Percentiles rank a stretch among this genome's conserved stretches.
These are phyloP conservation scores for Globisporangium polare DNA, from an alignment of 352 stramenopile genomes.

Conservation along the genomic window DNA sequence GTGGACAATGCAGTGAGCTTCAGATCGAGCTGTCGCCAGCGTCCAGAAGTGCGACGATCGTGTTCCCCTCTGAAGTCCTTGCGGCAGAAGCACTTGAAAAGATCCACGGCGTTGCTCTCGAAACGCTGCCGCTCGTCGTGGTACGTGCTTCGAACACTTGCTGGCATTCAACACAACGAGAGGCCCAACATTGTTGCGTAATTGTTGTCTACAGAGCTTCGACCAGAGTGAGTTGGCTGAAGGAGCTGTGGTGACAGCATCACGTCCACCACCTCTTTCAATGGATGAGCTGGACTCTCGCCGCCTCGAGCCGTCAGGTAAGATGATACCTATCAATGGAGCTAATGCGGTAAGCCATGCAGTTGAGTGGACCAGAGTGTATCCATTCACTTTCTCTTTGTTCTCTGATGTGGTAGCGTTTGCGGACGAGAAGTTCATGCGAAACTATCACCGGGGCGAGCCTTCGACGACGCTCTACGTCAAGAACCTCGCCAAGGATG, in stretches of 20 bases:
- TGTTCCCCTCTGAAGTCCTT: constrained; percentile 25
- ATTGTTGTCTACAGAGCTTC: neutral
- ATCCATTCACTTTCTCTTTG: neutral
- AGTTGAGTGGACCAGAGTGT: too few relatives aligned
- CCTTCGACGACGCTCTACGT: constrained; percentile 65
- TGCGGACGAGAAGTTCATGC: constrained; percentile 53
- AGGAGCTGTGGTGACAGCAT: neutral
- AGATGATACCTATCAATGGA: too few relatives aligned
- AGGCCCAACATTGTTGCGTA: neutral
- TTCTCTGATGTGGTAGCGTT: constrained; percentile 20
- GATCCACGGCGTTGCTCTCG: constrained; percentile 48
- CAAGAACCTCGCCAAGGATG: constrained; percentile 71
- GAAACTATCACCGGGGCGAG: constrained; percentile 56
- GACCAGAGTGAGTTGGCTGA: neutral
- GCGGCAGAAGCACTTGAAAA: constrained; percentile 37
- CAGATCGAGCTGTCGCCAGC: constrained; percentile 9
- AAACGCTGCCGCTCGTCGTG: constrained; percentile 43
- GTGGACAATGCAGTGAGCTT: constrained; percentile 4
- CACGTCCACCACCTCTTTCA: neutral
- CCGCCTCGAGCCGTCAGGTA: constrained; percentile 11
- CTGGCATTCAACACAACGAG: neutral
- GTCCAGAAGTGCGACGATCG: constrained; percentile 11
- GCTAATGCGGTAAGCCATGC: too few relatives aligned
- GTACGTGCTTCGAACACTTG: constrained; percentile 15
- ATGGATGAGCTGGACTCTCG: constrained; percentile 5